Evolutionary conservation across 768 basidiomycete species (phyloP), one percentile per base, ranked within the genome.

Genomic region (Chiua virens): DNA sequence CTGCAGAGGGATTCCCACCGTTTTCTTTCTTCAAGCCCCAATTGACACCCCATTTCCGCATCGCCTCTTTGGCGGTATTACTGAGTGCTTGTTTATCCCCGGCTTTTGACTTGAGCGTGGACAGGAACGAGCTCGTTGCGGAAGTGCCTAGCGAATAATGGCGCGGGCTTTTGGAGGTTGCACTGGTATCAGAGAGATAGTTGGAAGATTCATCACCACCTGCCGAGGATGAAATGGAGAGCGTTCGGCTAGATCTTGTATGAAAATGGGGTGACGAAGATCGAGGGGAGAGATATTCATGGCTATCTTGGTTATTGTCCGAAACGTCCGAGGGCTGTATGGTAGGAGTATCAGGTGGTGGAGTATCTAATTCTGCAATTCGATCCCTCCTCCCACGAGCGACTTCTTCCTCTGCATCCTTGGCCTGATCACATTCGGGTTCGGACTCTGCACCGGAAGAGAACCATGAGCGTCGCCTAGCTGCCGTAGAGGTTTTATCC

Each of bases 1-100:
- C 81, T 17, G 63, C 49, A 45, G 58, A 49, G 30, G 52, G 41
- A 38, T 60, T 56, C 41, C 56, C 66, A 47, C 57, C 67, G 41
- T 52, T 66, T 49, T 85, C 82, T 66, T 81, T 85, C 71, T 78
- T 83, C 66, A 83, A 61, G 13, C 80, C 74, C 87, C 91, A 94
- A 51, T 83, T 91, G 23, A 84, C 85, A 21, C 92, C 86, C 92
- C 92, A 96, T 65, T 96, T 96, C 52, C 87, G 84, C 78, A 97
- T 86, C 9, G 89, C 80, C 63, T 97, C 95, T 65, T 87, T 89
- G 13, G 93, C 90, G 0, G 88, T 83, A 59, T 89, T 86, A 56
- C 84, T 86, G 39, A 95, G 72, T 8, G 89, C 89, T 66, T 94
- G 88, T 64, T 92, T 95, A 68, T 95, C 94, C 21, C 71, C 73